These are phyloP conservation scores for Zychaea mexicana DNA, from an alignment of 371 early-diverging fungal genomes.

Conservation along the genomic window DNA sequence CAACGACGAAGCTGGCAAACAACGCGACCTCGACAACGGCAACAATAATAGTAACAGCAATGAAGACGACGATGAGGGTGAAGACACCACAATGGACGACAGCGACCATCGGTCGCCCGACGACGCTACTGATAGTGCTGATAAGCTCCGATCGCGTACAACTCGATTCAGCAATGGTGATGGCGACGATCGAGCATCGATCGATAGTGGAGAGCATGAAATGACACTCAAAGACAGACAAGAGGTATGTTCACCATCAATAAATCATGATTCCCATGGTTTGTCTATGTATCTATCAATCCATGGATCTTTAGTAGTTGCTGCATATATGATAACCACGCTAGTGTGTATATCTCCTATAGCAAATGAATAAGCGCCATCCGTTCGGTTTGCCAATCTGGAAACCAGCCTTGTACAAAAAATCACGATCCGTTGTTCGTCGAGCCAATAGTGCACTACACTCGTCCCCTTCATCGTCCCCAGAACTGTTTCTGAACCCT, in stretches of 20 bases:
- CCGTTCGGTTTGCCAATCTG: conserved; percentile 96
- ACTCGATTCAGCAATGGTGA: conserved; percentile 1
- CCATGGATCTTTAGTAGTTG: no score
- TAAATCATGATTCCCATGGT: not conserved
- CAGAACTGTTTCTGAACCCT: conserved; percentile 69
- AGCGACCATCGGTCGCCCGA: not conserved
- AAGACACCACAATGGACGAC: conserved; percentile 6
- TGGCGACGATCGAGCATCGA: conserved; percentile 29
- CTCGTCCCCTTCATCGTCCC: conserved; percentile 68
- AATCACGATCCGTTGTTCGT: conserved; percentile 84
- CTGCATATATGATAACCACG: no score
- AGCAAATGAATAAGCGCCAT: conserved; percentile 84
- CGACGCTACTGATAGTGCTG: not conserved
- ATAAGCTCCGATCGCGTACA: conserved; percentile 1
- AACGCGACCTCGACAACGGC: not conserved
- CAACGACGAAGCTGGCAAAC: not conserved
- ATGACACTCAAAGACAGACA: conserved; percentile 71
- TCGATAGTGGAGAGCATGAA: conserved; percentile 44
- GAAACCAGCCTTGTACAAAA: conserved; percentile 98
- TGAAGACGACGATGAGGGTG: not conserved
- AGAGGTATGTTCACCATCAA: conserved; percentile 43
- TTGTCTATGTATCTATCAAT: no score
- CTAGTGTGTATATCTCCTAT: not conserved
- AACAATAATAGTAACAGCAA: not conserved
- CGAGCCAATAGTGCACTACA: conserved; percentile 85